These are phyloP conservation scores for Podospora pseudopauciseta DNA, from an alignment of 495 filamentous ascomycete species.

Conservation along the genomic window DNA sequence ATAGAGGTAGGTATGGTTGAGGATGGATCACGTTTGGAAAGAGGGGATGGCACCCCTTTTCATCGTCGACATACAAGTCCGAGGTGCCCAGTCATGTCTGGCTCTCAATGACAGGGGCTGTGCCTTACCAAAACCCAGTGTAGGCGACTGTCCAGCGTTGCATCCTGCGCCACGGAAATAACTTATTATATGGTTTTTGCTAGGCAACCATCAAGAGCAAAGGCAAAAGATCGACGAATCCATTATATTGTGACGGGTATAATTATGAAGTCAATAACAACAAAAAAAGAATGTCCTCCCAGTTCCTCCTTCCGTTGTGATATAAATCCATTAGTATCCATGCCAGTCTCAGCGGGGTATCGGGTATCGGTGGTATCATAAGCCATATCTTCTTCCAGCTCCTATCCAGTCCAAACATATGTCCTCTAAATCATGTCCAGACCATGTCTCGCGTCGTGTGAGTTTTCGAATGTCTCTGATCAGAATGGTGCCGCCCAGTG, in stretches of 20 bases:
- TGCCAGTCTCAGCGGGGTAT: not conserved
- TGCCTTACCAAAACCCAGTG: not conserved
- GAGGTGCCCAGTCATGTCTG: not conserved
- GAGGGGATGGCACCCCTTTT: not conserved
- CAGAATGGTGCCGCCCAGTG: not conserved
- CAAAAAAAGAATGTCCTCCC: not conserved
- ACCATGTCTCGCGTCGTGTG: not conserved
- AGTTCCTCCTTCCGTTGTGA: not conserved
- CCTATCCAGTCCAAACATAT: not conserved
- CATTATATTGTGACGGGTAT: not conserved
- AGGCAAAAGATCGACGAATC: no score
- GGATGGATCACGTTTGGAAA: not conserved
- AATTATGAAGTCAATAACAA: not conserved
- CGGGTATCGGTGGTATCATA: constrained; percentile 1
- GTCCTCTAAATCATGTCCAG: not conserved
- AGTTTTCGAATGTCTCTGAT: not conserved
- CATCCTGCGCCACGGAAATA: not conserved
- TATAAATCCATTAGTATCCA: not conserved
- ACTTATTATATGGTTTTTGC: not conserved
- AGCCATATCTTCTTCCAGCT: not conserved
- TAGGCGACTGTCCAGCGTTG: not conserved
- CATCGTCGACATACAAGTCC: not conserved
- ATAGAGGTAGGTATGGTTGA: not conserved
- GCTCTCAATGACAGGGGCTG: not conserved
- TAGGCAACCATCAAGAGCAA: no score